Evolutionary conservation across 805 yeast genomes (phyloP).

Genomic region (Maudiozyma bulderi): DNA sequence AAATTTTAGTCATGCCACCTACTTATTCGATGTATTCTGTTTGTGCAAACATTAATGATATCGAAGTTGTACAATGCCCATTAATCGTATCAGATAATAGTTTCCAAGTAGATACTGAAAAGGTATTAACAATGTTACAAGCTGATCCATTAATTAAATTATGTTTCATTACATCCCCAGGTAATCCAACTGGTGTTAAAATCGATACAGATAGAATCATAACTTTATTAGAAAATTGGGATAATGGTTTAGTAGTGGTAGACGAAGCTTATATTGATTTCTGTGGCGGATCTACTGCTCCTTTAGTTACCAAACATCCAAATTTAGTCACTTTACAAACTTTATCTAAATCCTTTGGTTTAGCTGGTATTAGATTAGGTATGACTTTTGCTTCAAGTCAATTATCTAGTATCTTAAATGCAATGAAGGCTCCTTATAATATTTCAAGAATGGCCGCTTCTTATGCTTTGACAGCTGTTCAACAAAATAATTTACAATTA

Average conservation of each 20-base stretch:
- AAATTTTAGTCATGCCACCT: constrained; percentile 81
- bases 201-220: constrained; percentile 42
- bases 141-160: constrained; percentile 60
- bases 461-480: constrained; percentile 66
- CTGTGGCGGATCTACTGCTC: constrained; percentile 62
- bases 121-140: constrained; percentile 41
- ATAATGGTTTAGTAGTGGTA: constrained; percentile 74
- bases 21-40: constrained; percentile 96
- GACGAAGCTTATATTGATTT: constrained; percentile 97
- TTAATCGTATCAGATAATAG: constrained; percentile 43
- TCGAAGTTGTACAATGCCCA: constrained; percentile 66
- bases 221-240: constrained; percentile 37
- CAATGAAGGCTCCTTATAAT: constrained; percentile 94
- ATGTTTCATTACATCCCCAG: constrained; percentile 86
- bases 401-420: constrained; percentile 61
- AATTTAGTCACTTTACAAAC: constrained; percentile 87
- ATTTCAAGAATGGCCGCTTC: constrained; percentile 73
- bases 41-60: constrained; percentile 84
- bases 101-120: constrained; percentile 54
- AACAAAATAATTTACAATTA: constrained; percentile 40
- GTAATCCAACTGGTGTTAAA: constrained; percentile 83
- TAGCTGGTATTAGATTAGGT: constrained; percentile 91
- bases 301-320: constrained; percentile 71
- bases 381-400: constrained; percentile 56
- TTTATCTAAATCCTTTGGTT: constrained; percentile 86